Evolutionary conservation across 768 basidiomycete species (phyloP).

Genomic region (Crucibulum laeve): DNA sequence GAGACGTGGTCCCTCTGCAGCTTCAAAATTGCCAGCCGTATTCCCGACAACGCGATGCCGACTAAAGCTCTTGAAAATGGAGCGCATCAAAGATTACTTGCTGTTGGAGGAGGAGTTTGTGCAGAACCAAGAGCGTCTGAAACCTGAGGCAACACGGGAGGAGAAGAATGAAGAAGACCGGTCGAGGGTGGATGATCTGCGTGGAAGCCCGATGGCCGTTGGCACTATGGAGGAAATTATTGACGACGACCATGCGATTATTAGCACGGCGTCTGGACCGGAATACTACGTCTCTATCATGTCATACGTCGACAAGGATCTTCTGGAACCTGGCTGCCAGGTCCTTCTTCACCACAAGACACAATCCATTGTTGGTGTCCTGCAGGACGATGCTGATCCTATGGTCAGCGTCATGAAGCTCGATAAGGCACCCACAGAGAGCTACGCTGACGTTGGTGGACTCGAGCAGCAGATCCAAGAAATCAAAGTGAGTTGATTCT

Average conservation of each 20-base stretch:
- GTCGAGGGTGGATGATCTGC: constrained; percentile 88
- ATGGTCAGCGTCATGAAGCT: constrained; percentile 98
- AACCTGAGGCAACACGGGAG: constrained; percentile 83
- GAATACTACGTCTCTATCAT: constrained; percentile 98
- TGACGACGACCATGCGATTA: constrained; percentile 98
- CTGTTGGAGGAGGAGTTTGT: constrained; percentile 95
- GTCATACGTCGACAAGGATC: constrained; percentile 97
- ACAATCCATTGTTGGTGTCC: constrained; percentile 90
- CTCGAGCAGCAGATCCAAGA: constrained; percentile 97
- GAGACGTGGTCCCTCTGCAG: constrained; percentile 85
- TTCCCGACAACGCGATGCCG: constrained; percentile 95
- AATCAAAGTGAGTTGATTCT: constrained; percentile 68
- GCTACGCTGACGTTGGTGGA: constrained; percentile 97
- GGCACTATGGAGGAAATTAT: constrained; percentile 97
- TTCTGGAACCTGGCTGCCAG: constrained; percentile 93
- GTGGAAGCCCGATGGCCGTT: constrained; percentile 97
- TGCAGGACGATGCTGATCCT: constrained; percentile 93
- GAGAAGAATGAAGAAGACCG: constrained; percentile 96
- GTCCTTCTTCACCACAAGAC: constrained; percentile 96
- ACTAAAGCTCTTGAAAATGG: constrained; percentile 91
- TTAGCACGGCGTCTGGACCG: constrained; percentile 90
- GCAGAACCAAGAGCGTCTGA: constrained; percentile 85
- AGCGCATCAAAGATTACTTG: constrained; percentile 97
- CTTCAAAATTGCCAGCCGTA: constrained; percentile 88
- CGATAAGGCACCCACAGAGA: constrained; percentile 98